Conservation (phyloP, 164 flowering plant species). For the Dillenia turbinata region DNA sequence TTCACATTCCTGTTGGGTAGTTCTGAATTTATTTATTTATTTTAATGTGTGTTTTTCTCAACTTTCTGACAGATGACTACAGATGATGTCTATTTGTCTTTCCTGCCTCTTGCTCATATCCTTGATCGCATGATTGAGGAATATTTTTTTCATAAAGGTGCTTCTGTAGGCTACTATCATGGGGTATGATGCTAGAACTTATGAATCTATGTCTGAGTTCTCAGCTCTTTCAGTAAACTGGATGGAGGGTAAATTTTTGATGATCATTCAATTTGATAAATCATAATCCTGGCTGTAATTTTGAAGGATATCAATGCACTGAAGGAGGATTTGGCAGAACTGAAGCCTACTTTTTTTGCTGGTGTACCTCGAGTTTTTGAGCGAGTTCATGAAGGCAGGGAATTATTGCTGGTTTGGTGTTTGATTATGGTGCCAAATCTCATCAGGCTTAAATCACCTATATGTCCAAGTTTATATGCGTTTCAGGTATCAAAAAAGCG, state of each 20-base stretch:
- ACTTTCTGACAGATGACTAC: conserved; percentile 63
- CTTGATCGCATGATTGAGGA: conserved; percentile 94
- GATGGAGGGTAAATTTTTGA: too few relatives aligned
- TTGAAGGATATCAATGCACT: conserved; percentile 68
- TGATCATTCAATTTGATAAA: too few relatives aligned
- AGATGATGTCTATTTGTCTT: conserved; percentile 90
- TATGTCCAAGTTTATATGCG: neutral
- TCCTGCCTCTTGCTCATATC: conserved; percentile 94
- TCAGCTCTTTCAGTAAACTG: too few relatives aligned
- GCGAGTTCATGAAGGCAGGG: conserved; percentile 75
- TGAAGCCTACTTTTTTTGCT: conserved; percentile 89
- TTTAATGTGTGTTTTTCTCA: conserved; percentile 1
- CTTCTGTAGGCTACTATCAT: conserved; percentile 93
- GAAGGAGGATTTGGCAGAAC: conserved; percentile 76
- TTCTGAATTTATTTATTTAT: neutral
- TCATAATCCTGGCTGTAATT: too few relatives aligned
- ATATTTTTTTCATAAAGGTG: conserved; percentile 84
- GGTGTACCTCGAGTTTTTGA: conserved; percentile 96
- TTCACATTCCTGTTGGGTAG: neutral
- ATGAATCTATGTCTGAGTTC: too few relatives aligned
- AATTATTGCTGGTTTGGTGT: neutral
- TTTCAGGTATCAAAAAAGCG: conserved; percentile 61
- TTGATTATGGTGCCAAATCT: too few relatives aligned
- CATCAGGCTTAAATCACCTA: neutral
- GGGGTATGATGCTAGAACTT: conserved; percentile 54